Conservation (phyloP, 257 asterid species). For the Nicotiana attenuata region DNA sequence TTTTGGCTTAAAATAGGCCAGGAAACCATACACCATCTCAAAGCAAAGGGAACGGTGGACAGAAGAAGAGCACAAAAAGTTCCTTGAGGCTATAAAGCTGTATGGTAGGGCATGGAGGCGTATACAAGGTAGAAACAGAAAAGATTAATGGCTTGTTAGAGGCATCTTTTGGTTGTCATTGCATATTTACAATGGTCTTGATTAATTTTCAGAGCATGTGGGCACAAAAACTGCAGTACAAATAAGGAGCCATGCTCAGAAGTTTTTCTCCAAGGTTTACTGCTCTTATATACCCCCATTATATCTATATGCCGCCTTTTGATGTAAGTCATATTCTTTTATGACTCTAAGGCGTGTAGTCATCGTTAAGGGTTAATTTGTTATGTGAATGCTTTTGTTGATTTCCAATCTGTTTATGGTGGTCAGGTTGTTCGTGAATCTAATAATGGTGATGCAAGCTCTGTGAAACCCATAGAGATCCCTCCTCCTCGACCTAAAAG, state of each 20-base stretch:
- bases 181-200: constrained; percentile 9
- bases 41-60: constrained; percentile 97
- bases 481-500: constrained; percentile 98
- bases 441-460: constrained; percentile 34
- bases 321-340: constrained; percentile 44
- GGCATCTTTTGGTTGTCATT: neutral
- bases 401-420: constrained; percentile 10
- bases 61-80: constrained; percentile 77
- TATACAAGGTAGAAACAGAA: constrained; percentile 60
- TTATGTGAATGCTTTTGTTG: neutral
- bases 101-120: constrained; percentile 93
- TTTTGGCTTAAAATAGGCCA: constrained; percentile 35
- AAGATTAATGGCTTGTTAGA: neutral
- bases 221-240: constrained; percentile 95
- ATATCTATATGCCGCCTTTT: constrained; percentile 37
- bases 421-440: constrained; percentile 72
- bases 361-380: neutral
- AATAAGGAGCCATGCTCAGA: constrained; percentile 97
- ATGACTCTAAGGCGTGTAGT: constrained; percentile 47
- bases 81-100: constrained; percentile 80
- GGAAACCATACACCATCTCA: constrained; percentile 84
- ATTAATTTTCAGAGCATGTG: constrained; percentile 57
- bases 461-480: constrained; percentile 60
- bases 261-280: constrained; percentile 90
- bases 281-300: constrained; percentile 45